Conservation (phyloP, 768 basidiomycete species). For the Epithele typhae region DNA sequence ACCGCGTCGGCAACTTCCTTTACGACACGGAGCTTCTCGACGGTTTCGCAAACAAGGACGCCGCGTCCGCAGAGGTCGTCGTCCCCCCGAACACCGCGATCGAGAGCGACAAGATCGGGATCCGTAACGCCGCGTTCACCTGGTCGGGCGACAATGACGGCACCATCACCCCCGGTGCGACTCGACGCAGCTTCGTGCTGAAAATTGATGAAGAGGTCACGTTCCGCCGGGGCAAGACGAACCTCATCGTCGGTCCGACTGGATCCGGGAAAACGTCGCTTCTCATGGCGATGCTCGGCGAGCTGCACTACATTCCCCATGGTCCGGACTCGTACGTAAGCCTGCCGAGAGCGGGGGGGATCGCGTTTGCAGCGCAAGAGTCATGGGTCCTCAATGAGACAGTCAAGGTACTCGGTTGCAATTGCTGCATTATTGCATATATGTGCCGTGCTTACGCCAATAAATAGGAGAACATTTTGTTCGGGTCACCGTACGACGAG, state of each 20-base stretch:
- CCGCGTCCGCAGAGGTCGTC: slow-evolving; percentile 9
- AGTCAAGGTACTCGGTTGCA: slow-evolving; percentile 34
- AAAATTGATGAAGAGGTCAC: slow-evolving; percentile 47
- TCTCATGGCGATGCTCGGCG: slow-evolving; percentile 55
- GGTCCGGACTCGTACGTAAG: slow-evolving; percentile 60
- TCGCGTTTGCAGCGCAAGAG: slow-evolving; percentile 82
- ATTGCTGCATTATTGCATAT: no score
- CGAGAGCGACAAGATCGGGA: slow-evolving; percentile 40
- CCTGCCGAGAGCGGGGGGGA: slow-evolving; percentile 63
- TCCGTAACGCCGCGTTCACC: slow-evolving; percentile 50
- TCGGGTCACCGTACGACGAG: slow-evolving; percentile 43
- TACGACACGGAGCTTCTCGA: slow-evolving; percentile 48
- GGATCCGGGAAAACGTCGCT: slow-evolving; percentile 59
- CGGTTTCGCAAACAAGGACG: slow-evolving; percentile 25
- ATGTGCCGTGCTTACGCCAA: not conserved
- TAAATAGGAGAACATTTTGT: slow-evolving; percentile 46
- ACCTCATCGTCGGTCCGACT: slow-evolving; percentile 58
- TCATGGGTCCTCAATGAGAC: slow-evolving; percentile 85
- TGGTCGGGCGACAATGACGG: slow-evolving; percentile 45
- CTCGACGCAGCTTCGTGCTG: slow-evolving; percentile 43
- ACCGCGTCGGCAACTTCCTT: slow-evolving; percentile 50
- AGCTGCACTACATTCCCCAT: slow-evolving; percentile 56
- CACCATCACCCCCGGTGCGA: slow-evolving; percentile 26
- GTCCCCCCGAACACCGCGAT: slow-evolving; percentile 2
- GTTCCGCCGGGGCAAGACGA: slow-evolving; percentile 51